Percentiles rank a stretch among this genome's conserved stretches.
These are phyloP conservation scores for Melanopsichium pennsylvanicum DNA, from an alignment of 1,284 basidiomycete species.

Conservation along the genomic window DNA sequence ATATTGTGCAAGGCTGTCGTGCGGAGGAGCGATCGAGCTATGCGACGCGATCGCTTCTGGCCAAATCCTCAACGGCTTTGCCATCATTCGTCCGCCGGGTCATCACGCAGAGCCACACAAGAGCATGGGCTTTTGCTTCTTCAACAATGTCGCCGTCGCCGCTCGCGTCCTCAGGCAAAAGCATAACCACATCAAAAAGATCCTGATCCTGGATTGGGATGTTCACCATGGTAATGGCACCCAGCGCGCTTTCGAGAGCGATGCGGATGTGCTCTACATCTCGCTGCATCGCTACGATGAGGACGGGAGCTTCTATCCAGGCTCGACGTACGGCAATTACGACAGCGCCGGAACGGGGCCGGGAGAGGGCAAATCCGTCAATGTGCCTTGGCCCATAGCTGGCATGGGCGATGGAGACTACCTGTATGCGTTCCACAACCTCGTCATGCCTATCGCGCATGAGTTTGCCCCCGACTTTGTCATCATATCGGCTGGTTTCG, in stretches of 20 bases:
- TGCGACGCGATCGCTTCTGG: constrained; percentile 84
- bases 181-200: constrained; percentile 75
- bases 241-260: constrained; percentile 91
- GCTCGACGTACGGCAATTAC: constrained; percentile 84
- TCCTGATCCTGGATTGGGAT: constrained; percentile 97
- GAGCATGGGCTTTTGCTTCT: constrained; percentile 99
- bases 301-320: constrained; percentile 82
- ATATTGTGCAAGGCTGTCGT: constrained; percentile 83
- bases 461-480: constrained; percentile 96
- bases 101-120: constrained; percentile 98
- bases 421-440: constrained; percentile 90
- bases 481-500: constrained; percentile 97
- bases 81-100: constrained; percentile 94
- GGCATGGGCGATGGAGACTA: constrained; percentile 97
- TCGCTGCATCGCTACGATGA: constrained; percentile 91
- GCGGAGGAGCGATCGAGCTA: constrained; percentile 93
- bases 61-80: constrained; percentile 85
- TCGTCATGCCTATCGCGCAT: constrained; percentile 95
- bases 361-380: constrained; percentile 83
- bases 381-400: constrained; percentile 88
- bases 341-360: constrained; percentile 83
- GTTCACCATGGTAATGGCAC: constrained; percentile 99
- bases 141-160: constrained; percentile 97
- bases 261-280: constrained; percentile 89
- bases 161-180: constrained; percentile 68